phyloP scores from a whole-genome alignment of 177 flowering plant species.

The Vitis hybrid region DNA sequence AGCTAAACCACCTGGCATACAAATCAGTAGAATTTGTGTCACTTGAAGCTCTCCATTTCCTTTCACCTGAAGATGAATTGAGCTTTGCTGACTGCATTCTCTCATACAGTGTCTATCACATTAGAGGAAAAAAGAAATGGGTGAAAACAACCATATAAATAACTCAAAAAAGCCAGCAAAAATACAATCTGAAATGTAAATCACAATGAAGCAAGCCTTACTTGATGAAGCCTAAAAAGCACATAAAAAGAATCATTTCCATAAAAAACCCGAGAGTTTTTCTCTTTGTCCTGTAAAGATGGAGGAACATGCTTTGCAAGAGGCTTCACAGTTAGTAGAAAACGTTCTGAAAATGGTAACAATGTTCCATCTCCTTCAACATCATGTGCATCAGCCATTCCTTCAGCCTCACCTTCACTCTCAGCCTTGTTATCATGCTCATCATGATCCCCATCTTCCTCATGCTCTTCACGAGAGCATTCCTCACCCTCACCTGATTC shows the following conservation, averaged over 20 bases:
- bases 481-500: constrained; percentile 83
- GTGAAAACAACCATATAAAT: background rate
- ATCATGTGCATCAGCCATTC: constrained; percentile 71
- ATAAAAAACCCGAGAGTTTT: constrained; percentile 62
- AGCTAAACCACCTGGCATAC: constrained; percentile 60
- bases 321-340: constrained; percentile 72
- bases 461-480: constrained; percentile 70
- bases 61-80: constrained; percentile 71
- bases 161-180: constrained; percentile 1
- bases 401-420: constrained; percentile 97
- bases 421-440: constrained; percentile 70
- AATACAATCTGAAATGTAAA: background rate
- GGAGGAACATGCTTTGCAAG: constrained; percentile 63
- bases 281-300: constrained; percentile 37
- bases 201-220: constrained; percentile 22
- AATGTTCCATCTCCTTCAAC: constrained; percentile 61
- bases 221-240: constrained; percentile 95
- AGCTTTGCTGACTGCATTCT: constrained; percentile 82
- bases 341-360: constrained; percentile 60
- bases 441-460: constrained; percentile 66
- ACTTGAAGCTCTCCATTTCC: constrained; percentile 66
- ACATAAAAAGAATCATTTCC: constrained; percentile 96
- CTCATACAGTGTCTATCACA: constrained; percentile 73
- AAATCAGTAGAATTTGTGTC: constrained; percentile 57
- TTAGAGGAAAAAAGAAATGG: background rate